Evolutionary conservation across 305 asterid genomes (phyloP), one percentile per base, ranked within the genome.

Genomic region (Ruellia speciosa): DNA sequence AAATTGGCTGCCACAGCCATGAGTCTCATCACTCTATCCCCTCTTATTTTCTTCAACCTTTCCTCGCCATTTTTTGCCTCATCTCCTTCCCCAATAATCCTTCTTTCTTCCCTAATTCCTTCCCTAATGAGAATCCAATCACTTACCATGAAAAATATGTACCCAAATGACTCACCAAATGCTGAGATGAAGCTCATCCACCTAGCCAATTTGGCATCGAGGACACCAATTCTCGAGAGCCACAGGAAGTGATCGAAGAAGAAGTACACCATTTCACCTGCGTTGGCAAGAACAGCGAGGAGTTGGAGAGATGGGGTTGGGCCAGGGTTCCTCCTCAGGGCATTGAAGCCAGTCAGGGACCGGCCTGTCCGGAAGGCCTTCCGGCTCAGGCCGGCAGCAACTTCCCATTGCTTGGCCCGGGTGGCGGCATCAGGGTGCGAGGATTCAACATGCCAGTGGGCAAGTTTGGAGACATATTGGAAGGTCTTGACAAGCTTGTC

Each of bases 211-310:
- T 71, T 77, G 19, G 79, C 63, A 14, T 87, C 82, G 18, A 90
- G 57, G 0, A 87, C 86, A 2, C 98, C 95, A 8, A 87, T 72
- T 56, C 96, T 71, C 19, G 98, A 63, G n/a, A 85, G 65, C 97
- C 97, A 87, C 0, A 87, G 82, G 31, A 90, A 81, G 52, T 90
- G 96, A 77, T 90, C 98, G 14, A 90, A 90, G 66, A 87, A 85
- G 85, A 85, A 90, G 80, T 90, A 90, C 17, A 85, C 94, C 96
- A 90, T 90, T 49, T 87, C 95, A 2, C 98, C 98, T 0, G 90
- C 76, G 59, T 90, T 90, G 0, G 90, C 79, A 0, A 87, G 93
- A 28, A 90, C 76, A 0, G 93, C 80, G 0, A 90, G 88, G 11
- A 78, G 13, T 24, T 76, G 79, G 64, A 82, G 70, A 14, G 75